Evolutionary conservation across 192 early-diverging fungal genomes (phyloP), one percentile per base, ranked within the genome.

Genomic region (Podila horticola): DNA sequence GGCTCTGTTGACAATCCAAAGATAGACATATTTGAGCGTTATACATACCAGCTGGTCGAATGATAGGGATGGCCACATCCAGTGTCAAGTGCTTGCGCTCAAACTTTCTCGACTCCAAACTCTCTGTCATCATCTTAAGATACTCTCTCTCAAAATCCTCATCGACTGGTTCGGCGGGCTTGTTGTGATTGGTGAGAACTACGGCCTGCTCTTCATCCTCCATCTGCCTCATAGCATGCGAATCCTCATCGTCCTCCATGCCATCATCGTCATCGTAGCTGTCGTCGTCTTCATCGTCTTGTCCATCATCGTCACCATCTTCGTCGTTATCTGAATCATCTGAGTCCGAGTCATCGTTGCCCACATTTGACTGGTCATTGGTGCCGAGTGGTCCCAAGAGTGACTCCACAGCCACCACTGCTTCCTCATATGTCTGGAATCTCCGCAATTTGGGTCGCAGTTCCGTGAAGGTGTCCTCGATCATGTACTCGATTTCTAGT

Each of bases 81-180:
- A 99, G 91, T 61, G 90, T 91, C 2, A 89, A 72, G 7, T 88
- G 69, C 64, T 94, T 95, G n/a, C 92, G 83, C 63, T 94, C 94
- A 81, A 86, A 86, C 82, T 94, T 93, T 33, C 95, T 92, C 13
- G 91, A 85, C 45, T 97, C 97, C 52, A 94, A 72, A 55, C 93
- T 95, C 63, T 98, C 97, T n/a, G 89, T 89, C 90, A 98, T 93
- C 84, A 98, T 93, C 74, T 90, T 90, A 73, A 90, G 93, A 63
- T 96, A 95, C 74, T 98, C 96, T 62, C 88, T 84, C 62, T 98
- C 96, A 89, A 98, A 95, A 45, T 93, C 88, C 26, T 95, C 93
- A 58, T 96, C 97, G 17, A 94, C 90, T 66, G 93, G 91, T 59
- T 91, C 87, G 3, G 90, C 86, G 17, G 90, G 79, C 61, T 86